Percentiles rank a stretch among this genome's conserved stretches.
Conservation (phyloP, 768 basidiomycete genomes). For the Russula virescens region DNA sequence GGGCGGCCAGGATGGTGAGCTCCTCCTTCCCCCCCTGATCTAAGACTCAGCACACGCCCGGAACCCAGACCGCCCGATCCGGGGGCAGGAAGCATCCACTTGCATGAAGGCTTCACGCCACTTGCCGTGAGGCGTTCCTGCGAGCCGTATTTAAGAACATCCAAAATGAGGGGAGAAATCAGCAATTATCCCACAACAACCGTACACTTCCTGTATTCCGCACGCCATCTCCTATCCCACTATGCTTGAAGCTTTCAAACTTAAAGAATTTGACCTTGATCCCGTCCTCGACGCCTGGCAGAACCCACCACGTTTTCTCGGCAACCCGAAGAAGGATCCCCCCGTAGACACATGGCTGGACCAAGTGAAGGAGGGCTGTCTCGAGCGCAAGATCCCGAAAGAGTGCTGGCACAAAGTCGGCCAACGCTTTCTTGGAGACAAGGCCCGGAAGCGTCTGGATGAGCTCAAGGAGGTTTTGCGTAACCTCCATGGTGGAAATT, state of each 20-base stretch:
- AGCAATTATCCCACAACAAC: slow-evolving; percentile 8
- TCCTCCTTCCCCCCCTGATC: slow-evolving; percentile 6
- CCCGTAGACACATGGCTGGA: slow-evolving; percentile 71
- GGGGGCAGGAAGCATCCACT: background rate
- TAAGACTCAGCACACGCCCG: slow-evolving; percentile 12
- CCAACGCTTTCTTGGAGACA: slow-evolving; percentile 67
- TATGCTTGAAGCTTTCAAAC: slow-evolving; percentile 71
- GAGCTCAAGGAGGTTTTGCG: slow-evolving; percentile 70
- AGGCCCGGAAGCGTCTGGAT: slow-evolving; percentile 60
- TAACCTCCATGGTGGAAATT: slow-evolving; percentile 70
- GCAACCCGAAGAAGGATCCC: slow-evolving; percentile 62
- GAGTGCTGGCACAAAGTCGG: slow-evolving; percentile 82
- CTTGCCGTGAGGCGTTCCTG: slow-evolving; percentile 15
- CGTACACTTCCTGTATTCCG: background rate
- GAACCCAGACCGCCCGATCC: slow-evolving; percentile 12
- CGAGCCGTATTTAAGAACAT: slow-evolving; percentile 10
- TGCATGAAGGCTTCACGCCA: slow-evolving; percentile 11
- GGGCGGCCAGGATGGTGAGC: background rate
- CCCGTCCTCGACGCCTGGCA: slow-evolving; percentile 62
- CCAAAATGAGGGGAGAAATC: background rate
- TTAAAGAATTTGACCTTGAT: slow-evolving; percentile 70
- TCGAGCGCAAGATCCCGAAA: slow-evolving; percentile 63
- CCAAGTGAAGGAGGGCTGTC: slow-evolving; percentile 65
- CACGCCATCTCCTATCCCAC: background rate
- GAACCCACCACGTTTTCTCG: slow-evolving; percentile 59